These are phyloP conservation scores for Nakazawaea pomicola DNA, from an alignment of 805 yeast genomes.

Conservation along the genomic window DNA sequence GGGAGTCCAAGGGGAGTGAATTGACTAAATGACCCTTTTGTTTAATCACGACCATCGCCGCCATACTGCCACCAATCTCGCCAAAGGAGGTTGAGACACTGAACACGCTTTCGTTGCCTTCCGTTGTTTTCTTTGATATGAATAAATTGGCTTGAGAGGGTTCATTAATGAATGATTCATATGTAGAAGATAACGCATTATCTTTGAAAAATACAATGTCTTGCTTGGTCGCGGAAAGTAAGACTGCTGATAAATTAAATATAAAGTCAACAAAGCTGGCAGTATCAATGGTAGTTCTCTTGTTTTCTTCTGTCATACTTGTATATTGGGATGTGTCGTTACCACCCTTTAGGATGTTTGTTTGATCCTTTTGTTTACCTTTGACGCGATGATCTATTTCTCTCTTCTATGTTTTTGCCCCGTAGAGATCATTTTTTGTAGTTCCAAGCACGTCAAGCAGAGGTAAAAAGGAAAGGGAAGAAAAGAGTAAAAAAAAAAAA, in stretches of 20 bases:
- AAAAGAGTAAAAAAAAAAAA: background rate
- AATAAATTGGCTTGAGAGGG: conserved; percentile 21
- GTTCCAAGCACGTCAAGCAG: conserved; percentile 1
- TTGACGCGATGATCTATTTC: conserved; percentile 3
- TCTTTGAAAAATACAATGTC: conserved; percentile 24
- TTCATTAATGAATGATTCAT: conserved; percentile 17
- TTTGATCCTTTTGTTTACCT: conserved; percentile 2
- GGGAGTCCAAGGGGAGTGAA: conserved; percentile 22
- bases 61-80: conserved; percentile 9
- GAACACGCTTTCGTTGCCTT: background rate
- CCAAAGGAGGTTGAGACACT: background rate
- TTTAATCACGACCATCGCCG: conserved; percentile 38
- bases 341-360: no score
- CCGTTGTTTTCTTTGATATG: conserved; percentile 14
- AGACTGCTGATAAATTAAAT: conserved; percentile 22
- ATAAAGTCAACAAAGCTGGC: conserved; percentile 21
- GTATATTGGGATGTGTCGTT: background rate
- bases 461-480: background rate
- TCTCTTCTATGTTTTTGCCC: background rate
- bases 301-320: background rate
- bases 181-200: conserved; percentile 11
- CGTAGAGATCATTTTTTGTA: background rate
- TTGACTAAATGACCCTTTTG: conserved; percentile 28
- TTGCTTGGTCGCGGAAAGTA: conserved; percentile 23
- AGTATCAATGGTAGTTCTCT: no score